Evolutionary conservation across 2,329 filamentous ascomycete genomes (phyloP).

Genomic region (Arthrobotrys sinensis): DNA sequence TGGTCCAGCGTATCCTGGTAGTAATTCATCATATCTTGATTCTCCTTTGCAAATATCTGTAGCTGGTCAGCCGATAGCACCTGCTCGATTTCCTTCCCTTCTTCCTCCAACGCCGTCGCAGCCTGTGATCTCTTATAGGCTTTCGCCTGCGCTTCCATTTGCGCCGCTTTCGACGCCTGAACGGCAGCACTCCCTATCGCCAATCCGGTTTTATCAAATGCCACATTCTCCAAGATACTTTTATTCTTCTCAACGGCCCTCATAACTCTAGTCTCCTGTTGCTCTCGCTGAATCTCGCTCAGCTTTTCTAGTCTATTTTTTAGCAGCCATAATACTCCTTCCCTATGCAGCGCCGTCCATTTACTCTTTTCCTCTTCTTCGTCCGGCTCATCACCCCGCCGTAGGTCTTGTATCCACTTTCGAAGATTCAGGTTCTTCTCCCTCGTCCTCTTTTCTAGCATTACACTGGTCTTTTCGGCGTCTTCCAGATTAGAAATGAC

Average conservation of each 20-base stretch:
- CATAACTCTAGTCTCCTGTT: constrained; percentile 91
- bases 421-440: constrained; percentile 76
- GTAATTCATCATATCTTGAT: constrained; percentile 91
- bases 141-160: constrained; percentile 61
- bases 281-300: constrained; percentile 83
- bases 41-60: constrained; percentile 93
- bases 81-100: constrained; percentile 66
- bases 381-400: constrained; percentile 76
- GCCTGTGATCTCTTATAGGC: constrained; percentile 60
- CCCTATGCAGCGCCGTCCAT: constrained; percentile 79
- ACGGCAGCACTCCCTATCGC: constrained; percentile 51
- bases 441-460: constrained; percentile 80
- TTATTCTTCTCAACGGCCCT: constrained; percentile 91
- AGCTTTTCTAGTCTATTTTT: constrained; percentile 82
- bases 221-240: constrained; percentile 82
- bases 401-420: constrained; percentile 78
- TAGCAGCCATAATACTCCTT: constrained; percentile 87
- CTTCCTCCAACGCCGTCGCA: constrained; percentile 63
- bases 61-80: constrained; percentile 86
- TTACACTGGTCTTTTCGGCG: constrained; percentile 84
- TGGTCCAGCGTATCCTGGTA: constrained; percentile 95
- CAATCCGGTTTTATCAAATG: constrained; percentile 53
- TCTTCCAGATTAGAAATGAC: constrained; percentile 85
- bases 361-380: constrained; percentile 79
- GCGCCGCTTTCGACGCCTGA: constrained; percentile 51